phyloP scores from a whole-genome alignment of 768 basidiomycete species.

The Panaeolus papilionaceus region DNA sequence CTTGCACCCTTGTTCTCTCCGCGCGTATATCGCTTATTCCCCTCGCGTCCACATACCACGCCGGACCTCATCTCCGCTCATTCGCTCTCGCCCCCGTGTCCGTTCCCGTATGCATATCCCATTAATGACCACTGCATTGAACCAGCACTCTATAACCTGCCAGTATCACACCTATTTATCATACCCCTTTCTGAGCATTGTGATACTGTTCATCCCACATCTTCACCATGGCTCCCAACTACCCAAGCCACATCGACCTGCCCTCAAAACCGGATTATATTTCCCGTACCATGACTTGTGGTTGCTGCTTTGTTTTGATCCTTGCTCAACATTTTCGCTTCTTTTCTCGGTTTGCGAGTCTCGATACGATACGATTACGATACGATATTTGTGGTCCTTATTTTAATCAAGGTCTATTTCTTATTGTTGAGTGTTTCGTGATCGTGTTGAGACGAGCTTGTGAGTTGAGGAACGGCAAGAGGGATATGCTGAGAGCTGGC shows the following conservation, averaged over 20 bases:
- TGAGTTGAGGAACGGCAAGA: not conserved
- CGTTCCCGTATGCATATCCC: conserved; percentile 5
- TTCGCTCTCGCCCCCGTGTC: not conserved
- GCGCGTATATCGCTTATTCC: not conserved
- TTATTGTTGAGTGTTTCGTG: conserved; percentile 2
- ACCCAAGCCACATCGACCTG: not conserved
- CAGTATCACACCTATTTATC: conserved; percentile 11
- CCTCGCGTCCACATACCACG: not conserved
- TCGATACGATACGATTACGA: conserved; percentile 14
- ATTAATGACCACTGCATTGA: conserved; percentile 10
- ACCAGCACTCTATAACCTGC: not conserved
- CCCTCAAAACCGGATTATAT: not conserved
- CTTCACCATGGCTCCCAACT: not conserved
- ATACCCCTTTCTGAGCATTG: conserved; percentile 12
- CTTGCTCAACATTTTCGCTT: not conserved
- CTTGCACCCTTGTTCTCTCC: not conserved
- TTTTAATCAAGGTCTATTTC: not conserved
- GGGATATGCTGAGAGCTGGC: not conserved
- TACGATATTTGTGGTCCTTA: conserved; percentile 14
- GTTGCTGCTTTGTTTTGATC: not conserved
- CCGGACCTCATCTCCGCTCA: not conserved
- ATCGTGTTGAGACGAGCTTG: conserved; percentile 5
- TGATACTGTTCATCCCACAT: conserved; percentile 6
- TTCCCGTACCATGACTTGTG: not conserved
- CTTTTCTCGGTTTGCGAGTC: not conserved